These are phyloP conservation scores for Candida schatavii DNA, from an alignment of 805 yeast species.

Conservation along the genomic window DNA sequence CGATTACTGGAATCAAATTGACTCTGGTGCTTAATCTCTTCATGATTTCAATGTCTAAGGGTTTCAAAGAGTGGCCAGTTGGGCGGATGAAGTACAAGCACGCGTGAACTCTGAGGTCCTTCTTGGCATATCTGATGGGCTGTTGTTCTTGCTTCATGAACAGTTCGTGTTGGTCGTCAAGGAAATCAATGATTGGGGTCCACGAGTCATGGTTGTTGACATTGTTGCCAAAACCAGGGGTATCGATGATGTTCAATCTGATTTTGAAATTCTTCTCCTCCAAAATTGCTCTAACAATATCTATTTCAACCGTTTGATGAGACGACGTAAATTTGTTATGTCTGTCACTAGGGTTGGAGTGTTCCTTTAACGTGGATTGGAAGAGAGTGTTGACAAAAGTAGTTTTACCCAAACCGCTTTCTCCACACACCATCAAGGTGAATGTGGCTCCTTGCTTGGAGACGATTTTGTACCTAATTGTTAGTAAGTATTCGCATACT, in stretches of 20 bases:
- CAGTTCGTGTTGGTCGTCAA: slow-evolving; percentile 79
- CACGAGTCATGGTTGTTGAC: slow-evolving; percentile 68
- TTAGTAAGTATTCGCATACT: slow-evolving; percentile 3
- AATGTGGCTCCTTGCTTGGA: slow-evolving; percentile 73
- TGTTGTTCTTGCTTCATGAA: slow-evolving; percentile 93
- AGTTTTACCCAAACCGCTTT: slow-evolving; percentile 89
- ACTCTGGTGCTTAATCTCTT: slow-evolving; percentile 85
- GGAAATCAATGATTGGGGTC: slow-evolving; percentile 90
- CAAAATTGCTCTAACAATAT: slow-evolving; percentile 71
- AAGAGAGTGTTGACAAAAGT: slow-evolving; percentile 85
- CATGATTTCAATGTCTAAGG: slow-evolving; percentile 87
- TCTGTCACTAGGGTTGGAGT: slow-evolving; percentile 53
- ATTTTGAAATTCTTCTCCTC: slow-evolving; percentile 85
- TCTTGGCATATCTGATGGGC: slow-evolving; percentile 52
- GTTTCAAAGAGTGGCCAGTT: slow-evolving; percentile 88
- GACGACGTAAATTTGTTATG: slow-evolving; percentile 52
- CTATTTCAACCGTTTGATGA: slow-evolving; percentile 73
- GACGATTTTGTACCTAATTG: slow-evolving; percentile 62
- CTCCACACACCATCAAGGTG: slow-evolving; percentile 87
- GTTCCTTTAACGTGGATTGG: slow-evolving; percentile 66
- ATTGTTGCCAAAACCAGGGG: slow-evolving; percentile 93
- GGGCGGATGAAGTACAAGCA: slow-evolving; percentile 94
- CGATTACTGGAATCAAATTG: slow-evolving; percentile 90
- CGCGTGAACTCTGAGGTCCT: slow-evolving; percentile 89
- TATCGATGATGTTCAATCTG: slow-evolving; percentile 76